phyloP scores from a whole-genome alignment of 805 yeast genomes.

The Saccharomyces paradoxus region DNA sequence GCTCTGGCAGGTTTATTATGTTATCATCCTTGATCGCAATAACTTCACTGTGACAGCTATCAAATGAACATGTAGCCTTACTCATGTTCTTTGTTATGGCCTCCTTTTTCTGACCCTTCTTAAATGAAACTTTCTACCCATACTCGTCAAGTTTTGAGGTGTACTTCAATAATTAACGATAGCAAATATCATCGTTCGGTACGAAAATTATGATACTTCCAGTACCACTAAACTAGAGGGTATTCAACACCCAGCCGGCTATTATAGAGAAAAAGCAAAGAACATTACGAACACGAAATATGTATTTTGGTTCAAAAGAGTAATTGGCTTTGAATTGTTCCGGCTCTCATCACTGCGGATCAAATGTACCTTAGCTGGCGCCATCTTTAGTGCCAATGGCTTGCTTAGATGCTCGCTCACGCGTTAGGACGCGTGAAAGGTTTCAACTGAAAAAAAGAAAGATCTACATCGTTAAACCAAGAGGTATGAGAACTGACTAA shows the following conservation, averaged over 20 bases:
- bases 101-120: neutral
- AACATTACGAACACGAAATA: too few relatives aligned
- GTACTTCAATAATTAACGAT: neutral
- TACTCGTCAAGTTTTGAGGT: neutral
- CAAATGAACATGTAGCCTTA: conserved; percentile 22
- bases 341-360: neutral
- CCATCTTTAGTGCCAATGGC: neutral
- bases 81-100: conserved; percentile 4
- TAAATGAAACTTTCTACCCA: neutral
- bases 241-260: neutral
- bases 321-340: neutral
- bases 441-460: neutral
- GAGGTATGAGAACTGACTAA: neutral
- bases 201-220: neutral
- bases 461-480: neutral
- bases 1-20: conserved; percentile 6
- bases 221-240: neutral
- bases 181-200: neutral
- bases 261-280: neutral
- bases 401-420: neutral
- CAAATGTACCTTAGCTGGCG: neutral
- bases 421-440: neutral
- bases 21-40: conserved; percentile 10
- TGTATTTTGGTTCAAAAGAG: neutral
- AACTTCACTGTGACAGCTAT: conserved; percentile 17